phyloP scores from a whole-genome alignment of 1,284 basidiomycete species.

The Entoloma clypeatum region DNA sequence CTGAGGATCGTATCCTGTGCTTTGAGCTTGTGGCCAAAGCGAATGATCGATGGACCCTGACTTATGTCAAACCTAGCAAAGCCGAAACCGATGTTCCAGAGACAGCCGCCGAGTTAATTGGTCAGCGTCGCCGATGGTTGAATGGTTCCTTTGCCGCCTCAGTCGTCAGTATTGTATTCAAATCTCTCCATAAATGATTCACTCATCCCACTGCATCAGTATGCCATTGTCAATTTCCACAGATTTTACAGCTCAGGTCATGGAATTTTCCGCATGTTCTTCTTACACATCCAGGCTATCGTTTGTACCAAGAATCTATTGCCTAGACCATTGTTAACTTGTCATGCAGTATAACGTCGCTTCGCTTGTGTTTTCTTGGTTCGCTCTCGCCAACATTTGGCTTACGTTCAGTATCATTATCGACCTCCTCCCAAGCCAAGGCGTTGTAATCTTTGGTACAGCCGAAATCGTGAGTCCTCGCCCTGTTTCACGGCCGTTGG shows the following conservation, averaged over 20 bases:
- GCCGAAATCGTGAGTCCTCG: constrained; percentile 48
- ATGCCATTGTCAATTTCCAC: constrained; percentile 94
- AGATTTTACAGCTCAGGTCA: constrained; percentile 84
- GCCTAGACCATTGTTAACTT: not conserved
- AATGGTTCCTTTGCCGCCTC: constrained; percentile 98
- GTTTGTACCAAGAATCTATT: constrained; percentile 40
- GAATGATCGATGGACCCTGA: constrained; percentile 82
- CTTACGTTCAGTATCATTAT: constrained; percentile 96
- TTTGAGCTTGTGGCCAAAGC: constrained; percentile 96
- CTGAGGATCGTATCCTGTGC: constrained; percentile 94
- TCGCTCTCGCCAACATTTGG: constrained; percentile 91
- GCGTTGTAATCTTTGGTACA: constrained; percentile 71
- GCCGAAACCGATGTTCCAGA: constrained; percentile 96
- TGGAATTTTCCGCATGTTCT: constrained; percentile 86
- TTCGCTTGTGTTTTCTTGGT: constrained; percentile 86
- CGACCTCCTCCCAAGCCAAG: constrained; percentile 72
- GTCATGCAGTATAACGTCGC: constrained; percentile 66
- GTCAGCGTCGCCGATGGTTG: constrained; percentile 93
- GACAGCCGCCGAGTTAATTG: constrained; percentile 86
- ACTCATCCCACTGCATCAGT: constrained; percentile 39
- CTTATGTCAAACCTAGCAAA: constrained; percentile 94
- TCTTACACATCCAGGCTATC: constrained; percentile 90
- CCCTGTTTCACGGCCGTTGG: not conserved
- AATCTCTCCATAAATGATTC: not conserved
- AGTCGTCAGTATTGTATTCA: constrained; percentile 60